Conservation (phyloP, 768 basidiomycete genomes). For the Symmetrospora coprosmae region DNA sequence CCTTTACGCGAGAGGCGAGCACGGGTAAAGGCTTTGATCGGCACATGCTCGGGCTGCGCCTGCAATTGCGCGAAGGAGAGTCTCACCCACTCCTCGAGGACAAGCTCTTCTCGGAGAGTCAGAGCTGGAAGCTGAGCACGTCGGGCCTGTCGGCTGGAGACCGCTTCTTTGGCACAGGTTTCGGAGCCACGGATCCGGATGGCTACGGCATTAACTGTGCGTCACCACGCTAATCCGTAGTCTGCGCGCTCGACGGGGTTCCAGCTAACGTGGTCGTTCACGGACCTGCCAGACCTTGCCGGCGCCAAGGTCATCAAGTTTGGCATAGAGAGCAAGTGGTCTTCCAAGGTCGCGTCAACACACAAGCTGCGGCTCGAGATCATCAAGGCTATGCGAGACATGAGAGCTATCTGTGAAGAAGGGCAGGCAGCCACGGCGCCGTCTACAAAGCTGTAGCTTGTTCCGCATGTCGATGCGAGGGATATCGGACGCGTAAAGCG, state of each 20-base stretch:
- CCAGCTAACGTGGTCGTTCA: no score
- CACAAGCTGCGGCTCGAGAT: constrained; percentile 51
- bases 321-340: constrained; percentile 79
- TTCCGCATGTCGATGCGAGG: background rate
- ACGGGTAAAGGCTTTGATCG: constrained; percentile 85
- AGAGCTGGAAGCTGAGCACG: constrained; percentile 87
- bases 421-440: constrained; percentile 24
- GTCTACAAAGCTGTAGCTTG: no score
- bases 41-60: constrained; percentile 39
- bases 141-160: constrained; percentile 72
- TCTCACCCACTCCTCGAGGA: constrained; percentile 40
- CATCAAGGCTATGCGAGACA: constrained; percentile 51
- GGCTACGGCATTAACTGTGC: constrained; percentile 90
- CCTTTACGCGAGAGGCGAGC: constrained; percentile 75
- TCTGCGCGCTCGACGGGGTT: background rate
- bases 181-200: constrained; percentile 65
- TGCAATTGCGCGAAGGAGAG: constrained; percentile 60
- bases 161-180: constrained; percentile 79
- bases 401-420: constrained; percentile 48
- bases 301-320: constrained; percentile 69
- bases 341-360: constrained; percentile 57
- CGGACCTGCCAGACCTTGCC: constrained; percentile 51
- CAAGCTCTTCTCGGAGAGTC: constrained; percentile 49
- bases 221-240: constrained; percentile 34
- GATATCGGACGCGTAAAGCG: background rate